Evolutionary conservation across 1,139 yeast genomes (phyloP).

Genomic region (Candida anutae): DNA sequence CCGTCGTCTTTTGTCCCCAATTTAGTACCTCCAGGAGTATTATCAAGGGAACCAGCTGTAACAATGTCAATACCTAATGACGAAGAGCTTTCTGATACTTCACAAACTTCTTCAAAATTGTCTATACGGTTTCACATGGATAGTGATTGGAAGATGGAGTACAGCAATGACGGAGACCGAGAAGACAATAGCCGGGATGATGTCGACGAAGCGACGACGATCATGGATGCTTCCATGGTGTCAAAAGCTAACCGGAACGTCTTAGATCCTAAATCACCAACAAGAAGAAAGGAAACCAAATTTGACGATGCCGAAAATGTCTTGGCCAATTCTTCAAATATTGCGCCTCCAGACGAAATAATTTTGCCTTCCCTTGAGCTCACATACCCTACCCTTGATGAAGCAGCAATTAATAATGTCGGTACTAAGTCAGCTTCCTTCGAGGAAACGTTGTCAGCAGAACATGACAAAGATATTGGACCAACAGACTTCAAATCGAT

Average conservation of each 20-base stretch:
- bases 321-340: constrained; percentile 37
- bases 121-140: constrained; percentile 30
- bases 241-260: too few species aligned
- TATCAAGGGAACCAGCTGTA: too few species aligned
- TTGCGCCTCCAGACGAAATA: constrained; percentile 32
- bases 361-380: constrained; percentile 38
- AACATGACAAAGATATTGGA: constrained; percentile 25
- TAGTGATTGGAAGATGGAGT: constrained; percentile 35
- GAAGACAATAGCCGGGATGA: constrained; percentile 32
- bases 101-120: constrained; percentile 15
- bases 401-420: background rate
- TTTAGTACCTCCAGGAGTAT: too few species aligned
- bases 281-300: background rate
- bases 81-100: constrained; percentile 7
- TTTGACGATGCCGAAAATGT: constrained; percentile 7
- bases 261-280: too few species aligned
- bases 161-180: constrained; percentile 36
- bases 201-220: too few species aligned
- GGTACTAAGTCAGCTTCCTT: constrained; percentile 16
- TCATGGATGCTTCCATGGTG: too few species aligned
- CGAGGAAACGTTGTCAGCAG: constrained; percentile 39
- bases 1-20: too few species aligned
- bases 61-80: too few species aligned
- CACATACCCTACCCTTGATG: constrained; percentile 17
- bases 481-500: constrained; percentile 29